These are phyloP conservation scores for Nicotiana undulata DNA, from an alignment of 257 asterid species.

Conservation along the genomic window DNA sequence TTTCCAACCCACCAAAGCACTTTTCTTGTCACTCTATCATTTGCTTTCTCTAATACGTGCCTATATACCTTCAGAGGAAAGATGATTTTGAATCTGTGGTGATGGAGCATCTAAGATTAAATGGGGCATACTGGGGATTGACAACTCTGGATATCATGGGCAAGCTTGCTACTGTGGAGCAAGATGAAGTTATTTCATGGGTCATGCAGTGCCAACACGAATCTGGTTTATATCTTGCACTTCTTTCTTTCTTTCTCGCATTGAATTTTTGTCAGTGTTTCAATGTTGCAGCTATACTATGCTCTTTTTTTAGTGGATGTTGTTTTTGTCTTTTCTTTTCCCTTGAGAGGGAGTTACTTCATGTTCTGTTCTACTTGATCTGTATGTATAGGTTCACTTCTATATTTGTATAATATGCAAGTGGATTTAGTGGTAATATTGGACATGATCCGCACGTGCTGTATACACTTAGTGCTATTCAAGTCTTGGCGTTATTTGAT, in stretches of 20 bases:
- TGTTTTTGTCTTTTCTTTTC: not conserved
- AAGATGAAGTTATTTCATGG: conserved; percentile 77
- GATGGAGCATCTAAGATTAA: conserved; percentile 83
- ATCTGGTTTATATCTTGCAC: conserved; percentile 55
- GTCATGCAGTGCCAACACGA: conserved; percentile 87
- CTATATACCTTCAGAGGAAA: conserved; percentile 41
- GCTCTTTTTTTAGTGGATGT: not conserved
- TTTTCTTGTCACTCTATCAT: not conserved
- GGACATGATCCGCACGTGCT: conserved; percentile 91
- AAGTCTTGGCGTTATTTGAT: conserved; percentile 79
- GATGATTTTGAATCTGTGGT: conserved; percentile 71
- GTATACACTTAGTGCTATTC: conserved; percentile 84
- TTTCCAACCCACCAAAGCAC: not conserved
- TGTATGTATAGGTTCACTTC: not conserved
- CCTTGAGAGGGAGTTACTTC: not conserved
- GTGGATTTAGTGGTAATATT: conserved; percentile 93
- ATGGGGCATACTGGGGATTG: conserved; percentile 98
- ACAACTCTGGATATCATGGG: conserved; percentile 76
- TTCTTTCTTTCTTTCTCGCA: not conserved
- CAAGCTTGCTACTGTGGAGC: conserved; percentile 64
- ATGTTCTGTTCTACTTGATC: not conserved
- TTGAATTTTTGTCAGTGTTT: not conserved
- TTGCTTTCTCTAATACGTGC: not conserved
- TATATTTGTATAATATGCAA: conserved; percentile 25
- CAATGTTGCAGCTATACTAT: not conserved